These are phyloP conservation scores for Gossypium schwendimanii DNA, from an alignment of 441 rosid genomes.

Conservation along the genomic window DNA sequence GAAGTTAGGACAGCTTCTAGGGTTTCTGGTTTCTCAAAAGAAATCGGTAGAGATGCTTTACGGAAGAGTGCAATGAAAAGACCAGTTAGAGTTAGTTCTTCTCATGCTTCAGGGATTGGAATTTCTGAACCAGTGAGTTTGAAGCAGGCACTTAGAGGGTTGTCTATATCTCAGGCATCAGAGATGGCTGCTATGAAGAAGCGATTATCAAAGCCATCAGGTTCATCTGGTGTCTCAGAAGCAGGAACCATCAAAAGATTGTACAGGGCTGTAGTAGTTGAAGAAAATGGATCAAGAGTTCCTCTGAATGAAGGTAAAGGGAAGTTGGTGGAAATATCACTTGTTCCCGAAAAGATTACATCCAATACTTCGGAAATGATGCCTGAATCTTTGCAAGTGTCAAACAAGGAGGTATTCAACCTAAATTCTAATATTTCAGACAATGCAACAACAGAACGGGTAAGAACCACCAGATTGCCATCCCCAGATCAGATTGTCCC, in stretches of 20 bases:
- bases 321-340: conserved; percentile 55
- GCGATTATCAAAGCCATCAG: conserved; percentile 35
- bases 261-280: conserved; percentile 58
- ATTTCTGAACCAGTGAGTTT: conserved; percentile 62
- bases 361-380: conserved; percentile 23
- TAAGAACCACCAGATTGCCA: conserved; percentile 14
- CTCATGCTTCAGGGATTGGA: conserved; percentile 57
- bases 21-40: conserved; percentile 22
- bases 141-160: conserved; percentile 82
- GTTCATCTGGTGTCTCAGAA: conserved; percentile 43
- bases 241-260: conserved; percentile 54
- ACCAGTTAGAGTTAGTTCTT: conserved; percentile 55
- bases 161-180: conserved; percentile 79
- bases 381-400: conserved; percentile 25
- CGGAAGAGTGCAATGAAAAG: conserved; percentile 65
- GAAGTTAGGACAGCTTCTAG: conserved; percentile 40
- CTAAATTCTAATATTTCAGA: conserved; percentile 21
- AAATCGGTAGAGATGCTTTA: conserved; percentile 33
- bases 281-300: conserved; percentile 44
- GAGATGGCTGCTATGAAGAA: conserved; percentile 80
- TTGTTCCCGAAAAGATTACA: conserved; percentile 42
- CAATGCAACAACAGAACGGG: conserved; percentile 14
- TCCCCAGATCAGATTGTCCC: conserved; percentile 26
- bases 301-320: conserved; percentile 36
- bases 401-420: conserved; percentile 20